Evolutionary conservation across 345 rosid species (phyloP), one percentile per base, ranked within the genome.

Genomic region (Carallia brachiata): DNA sequence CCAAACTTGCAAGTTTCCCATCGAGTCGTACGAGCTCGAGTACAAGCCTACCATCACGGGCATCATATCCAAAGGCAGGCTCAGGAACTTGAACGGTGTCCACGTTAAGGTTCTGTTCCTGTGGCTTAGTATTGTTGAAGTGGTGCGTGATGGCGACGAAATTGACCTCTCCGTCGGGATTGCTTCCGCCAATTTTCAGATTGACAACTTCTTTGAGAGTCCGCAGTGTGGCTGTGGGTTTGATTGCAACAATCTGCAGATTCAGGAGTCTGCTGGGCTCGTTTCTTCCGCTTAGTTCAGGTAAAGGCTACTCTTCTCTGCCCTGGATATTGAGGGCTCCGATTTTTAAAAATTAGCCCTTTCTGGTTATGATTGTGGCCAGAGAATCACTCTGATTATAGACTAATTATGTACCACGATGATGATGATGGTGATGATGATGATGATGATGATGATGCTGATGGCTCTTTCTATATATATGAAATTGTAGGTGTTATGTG

Each of bases 111-210:
- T 89, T 10, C 59, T 86, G 52, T 64, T 90, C 0, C 57, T 90
- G 7, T 90, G 98, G 98, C 57, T 87, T 32, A 75, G 62, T 61
- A 85, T 89, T 16, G 78, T 64, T 36, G 83, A 84, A 66, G 85
- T 90, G 19, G 73, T 44, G 65, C 83, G 73, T 27, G 75, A 74
- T 10, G 86, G 86, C 31, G 72, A 61, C 1, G 83, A 83, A 12
- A 78, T 88, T 44, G 65, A 71, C 36, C 81, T 92, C 77, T 88
- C 93, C 13, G 88, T 89, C 7, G 92, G 92, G n/a, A 77, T 88
- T n/a, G 80, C 82, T 27, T 89, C 89, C 7, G 85, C 88, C 1
- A 78, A 65, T 61, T 92, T 83, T 50, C 79, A 89, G 5, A 47
- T 79, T 6, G 77, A 67, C 19, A 78, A 86, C 74, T 90, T 87